Evolutionary conservation across 2,329 filamentous ascomycete species (phyloP), one percentile per base, ranked within the genome.

Genomic region (Fusarium sp.): DNA sequence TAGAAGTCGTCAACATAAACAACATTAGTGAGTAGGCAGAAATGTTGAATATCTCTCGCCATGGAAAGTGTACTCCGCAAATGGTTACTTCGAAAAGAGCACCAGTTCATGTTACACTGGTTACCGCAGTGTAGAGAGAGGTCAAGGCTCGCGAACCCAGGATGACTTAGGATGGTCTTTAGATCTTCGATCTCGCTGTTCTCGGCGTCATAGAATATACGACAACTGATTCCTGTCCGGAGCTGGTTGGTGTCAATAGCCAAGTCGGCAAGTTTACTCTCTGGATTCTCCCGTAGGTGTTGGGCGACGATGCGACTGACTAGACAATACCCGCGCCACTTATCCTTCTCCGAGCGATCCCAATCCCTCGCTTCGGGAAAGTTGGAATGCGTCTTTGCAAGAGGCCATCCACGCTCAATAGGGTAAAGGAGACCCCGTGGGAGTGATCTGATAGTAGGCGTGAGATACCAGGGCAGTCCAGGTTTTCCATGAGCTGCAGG

Each of bases 391-490:
- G 6, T 47, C 13, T 41, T 14, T 41, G 15, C 6, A 6, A 39
- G 20, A 4, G 69, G 75, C 75, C 73, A 78, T 8, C 81, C 79
- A 30, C 79, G 78, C 17, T 82, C 80, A 22, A 83, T 74, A 4
- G 81, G 81, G 63, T 85, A 84, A 30, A 81, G 81, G 42, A 86
- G 84, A 8, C 82, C 81, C 5, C 66, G 53, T 17, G 26, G 47
- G 2, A 66, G n/a, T 5, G 60, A 64, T 32, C 60, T 38, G 12
- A 51, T 51, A 2, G 38, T 65, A 1, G 50, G 60, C 1, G 84
- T 86, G 26, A 82, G 69, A 56, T 86, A 85, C 1, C 80, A 64
- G 1, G 84, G 84, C 1, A 63, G 55, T n/a, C 81, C 79, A 3
- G 81, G 65, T 45, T 74, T 72, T 5, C 83, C 82, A 70, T 86